A percentile compares a stretch with the other conserved stretches of the same genome.
Conservation (phyloP, 2,329 filamentous ascomycete species). For the Sporothrix pallida region DNA sequence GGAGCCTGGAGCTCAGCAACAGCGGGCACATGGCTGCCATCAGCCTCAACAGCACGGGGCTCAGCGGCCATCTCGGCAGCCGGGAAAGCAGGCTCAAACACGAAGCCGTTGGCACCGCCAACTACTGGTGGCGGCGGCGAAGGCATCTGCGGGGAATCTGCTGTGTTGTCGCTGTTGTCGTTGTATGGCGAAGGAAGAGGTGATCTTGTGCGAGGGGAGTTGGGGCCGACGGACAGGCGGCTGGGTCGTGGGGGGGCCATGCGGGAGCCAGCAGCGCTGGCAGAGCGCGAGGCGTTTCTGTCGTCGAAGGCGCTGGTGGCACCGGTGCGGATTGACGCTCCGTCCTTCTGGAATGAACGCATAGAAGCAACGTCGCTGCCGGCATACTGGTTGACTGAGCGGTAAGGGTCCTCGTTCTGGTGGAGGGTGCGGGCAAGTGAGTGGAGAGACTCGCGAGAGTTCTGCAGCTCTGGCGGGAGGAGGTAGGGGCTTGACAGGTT, state of each 20-base stretch:
- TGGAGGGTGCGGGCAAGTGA: slow-evolving; percentile 79
- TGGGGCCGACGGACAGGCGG: slow-evolving; percentile 49
- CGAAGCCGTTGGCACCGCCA: slow-evolving; percentile 30
- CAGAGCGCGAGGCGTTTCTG: slow-evolving; percentile 31
- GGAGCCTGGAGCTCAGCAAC: slow-evolving; percentile 48
- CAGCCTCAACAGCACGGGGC: slow-evolving; percentile 38
- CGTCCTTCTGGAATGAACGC: slow-evolving; percentile 56
- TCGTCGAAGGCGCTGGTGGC: slow-evolving; percentile 44
- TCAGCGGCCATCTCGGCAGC: slow-evolving; percentile 46
- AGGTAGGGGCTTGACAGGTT: slow-evolving; percentile 85
- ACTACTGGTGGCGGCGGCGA: slow-evolving; percentile 30
- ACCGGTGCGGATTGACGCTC: slow-evolving; percentile 55
- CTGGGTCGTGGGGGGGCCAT: slow-evolving; percentile 42
- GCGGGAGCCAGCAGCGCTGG: slow-evolving; percentile 41
- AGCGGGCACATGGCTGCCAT: slow-evolving; percentile 41
- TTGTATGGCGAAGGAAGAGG: slow-evolving; percentile 45
- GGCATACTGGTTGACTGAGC: slow-evolving; percentile 64
- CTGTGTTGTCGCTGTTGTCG: not conserved
- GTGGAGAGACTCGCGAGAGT: slow-evolving; percentile 83
- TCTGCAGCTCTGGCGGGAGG: slow-evolving; percentile 80
- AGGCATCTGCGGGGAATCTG: slow-evolving; percentile 24
- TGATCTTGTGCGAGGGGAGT: slow-evolving; percentile 53
- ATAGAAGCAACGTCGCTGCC: slow-evolving; percentile 62
- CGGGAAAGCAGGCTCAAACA: slow-evolving; percentile 46
- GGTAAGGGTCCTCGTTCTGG: slow-evolving; percentile 83